Base-by-base conservation (phyloP, 2,329 filamentous ascomycete species). In the Colletotrichum incanum region DNA sequence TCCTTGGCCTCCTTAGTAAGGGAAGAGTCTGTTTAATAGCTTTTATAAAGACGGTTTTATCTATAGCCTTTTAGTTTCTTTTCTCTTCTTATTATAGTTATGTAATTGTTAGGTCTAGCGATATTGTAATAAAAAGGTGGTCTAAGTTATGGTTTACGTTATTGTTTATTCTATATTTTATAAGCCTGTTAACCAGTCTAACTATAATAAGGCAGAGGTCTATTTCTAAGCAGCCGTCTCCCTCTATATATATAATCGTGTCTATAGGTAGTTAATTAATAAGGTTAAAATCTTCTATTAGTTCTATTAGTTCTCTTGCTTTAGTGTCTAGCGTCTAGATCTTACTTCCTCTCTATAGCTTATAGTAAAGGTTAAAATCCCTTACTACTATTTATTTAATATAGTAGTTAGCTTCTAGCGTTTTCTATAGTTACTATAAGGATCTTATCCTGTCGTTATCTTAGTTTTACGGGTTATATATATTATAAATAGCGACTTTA, bases 311-410 rank as follows among this genome's bases (percentile, higher is more conserved):
- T 50, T 63, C 31, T n/a, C 7, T 63, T 18, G 45, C 60, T 52
- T 63, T 5, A 5, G 31, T 20, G 18, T 63, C 45, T 39, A 11
- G 26, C 23, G 14, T 16, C 23, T 23, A 23, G 43, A 63, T 63
- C 11, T 63, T 18, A 14, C n/a, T 63, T 52, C 49, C 61, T 49
- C 61, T n/a, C n/a, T 7, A 64, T 49, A 64, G 28, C 59, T 62
- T 28, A 28, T 62, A 16, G 28, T 62, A 26, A 26, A 63, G 20
- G 45, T 63, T 63, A 18, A 63, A 63, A 23, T 63, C 28, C 16
- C 45, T 28, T 20, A 63, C 28, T 2, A 43, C 28, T 16, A 63
- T 63, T 31, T 63, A 12, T 52, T 63, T 12, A 14, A 31, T 37
- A 12, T 63, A 11, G 14, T 50, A 26, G 7, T 54, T 41, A 8